Base-by-base conservation (phyloP, 306 rosid species). In the Cucurbita ficifolia region DNA sequence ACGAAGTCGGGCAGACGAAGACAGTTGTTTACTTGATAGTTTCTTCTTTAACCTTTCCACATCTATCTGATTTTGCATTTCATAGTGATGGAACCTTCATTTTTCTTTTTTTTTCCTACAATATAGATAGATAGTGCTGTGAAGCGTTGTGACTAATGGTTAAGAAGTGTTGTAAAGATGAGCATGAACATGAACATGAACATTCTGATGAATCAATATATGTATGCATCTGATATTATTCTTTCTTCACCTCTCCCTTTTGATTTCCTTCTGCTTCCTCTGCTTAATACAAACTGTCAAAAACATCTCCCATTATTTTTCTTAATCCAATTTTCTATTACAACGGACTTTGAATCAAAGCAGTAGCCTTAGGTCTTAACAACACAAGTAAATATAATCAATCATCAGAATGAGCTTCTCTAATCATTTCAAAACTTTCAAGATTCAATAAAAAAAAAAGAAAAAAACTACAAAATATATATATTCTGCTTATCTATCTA, bases 1-100 rank as follows among this genome's bases (percentile, higher is more conserved):
- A 76, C 84, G 82, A 93, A 85, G 87, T 81, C 88, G 35, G 77
- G 80, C 68, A 80, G 90, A 68, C 88, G 87, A 39, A 81, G 96
- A 83, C 86, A 80, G 82, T 78, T 88, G 62, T 63, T 75, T 50
- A 54, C 63, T 45, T 48, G 17, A 67, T 62, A 36, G 60, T 80
- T 55, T 54, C 10, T 75, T 75, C 49, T 40, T 61, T 5, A 61
- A 56, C 70, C 38, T 74, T 61, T 70, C 61, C 2, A 72, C 21
- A 0, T 52, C 51, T 4, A 46, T 67, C 12, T 22, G 29, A 65
- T 77, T 51, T 74, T 71, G 50, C 42, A 38, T 56, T 50, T 50
- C 62, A 50, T 35, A 53, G 76, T 18, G 64, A 72, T 72, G 76
- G 14, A 53, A 38, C 59, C 39, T 38, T 18, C 64, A 21, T 29